These are phyloP conservation scores for Leishmania tropica DNA, from an alignment of 208 protist genomes.

Conservation along the genomic window DNA sequence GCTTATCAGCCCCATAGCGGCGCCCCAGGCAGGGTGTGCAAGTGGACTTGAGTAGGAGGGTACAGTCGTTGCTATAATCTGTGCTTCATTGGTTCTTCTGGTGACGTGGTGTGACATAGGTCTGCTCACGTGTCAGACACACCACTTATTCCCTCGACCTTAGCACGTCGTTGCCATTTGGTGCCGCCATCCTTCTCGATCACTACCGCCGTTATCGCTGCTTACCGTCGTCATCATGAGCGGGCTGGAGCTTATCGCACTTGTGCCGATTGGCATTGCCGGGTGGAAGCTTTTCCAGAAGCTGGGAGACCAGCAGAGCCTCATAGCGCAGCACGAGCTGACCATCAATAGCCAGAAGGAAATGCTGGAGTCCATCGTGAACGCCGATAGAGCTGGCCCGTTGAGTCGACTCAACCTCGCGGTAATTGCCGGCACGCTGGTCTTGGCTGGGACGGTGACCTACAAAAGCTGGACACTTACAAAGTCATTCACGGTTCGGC, in stretches of 20 bases:
- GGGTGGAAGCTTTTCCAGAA: conserved; percentile 61
- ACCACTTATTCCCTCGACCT: not conserved
- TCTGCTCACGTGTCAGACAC: not conserved
- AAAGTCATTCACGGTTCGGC: conserved; percentile 15
- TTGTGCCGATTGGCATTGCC: conserved; percentile 59
- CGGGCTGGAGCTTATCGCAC: conserved; percentile 34
- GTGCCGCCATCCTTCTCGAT: not conserved
- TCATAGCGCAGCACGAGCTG: conserved; percentile 65
- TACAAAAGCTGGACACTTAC: conserved; percentile 31
- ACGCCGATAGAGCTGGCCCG: not conserved
- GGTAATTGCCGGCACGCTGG: conserved; percentile 24
- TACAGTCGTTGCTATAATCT: not conserved
- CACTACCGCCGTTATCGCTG: not conserved
- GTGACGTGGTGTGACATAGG: not conserved
- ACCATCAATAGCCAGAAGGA: conserved; percentile 66
- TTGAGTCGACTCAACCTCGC: conserved; percentile 16
- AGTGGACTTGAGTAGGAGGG: not conserved
- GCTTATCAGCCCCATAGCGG: too few relatives aligned
- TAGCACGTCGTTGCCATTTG: not conserved
- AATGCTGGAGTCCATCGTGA: conserved; percentile 49
- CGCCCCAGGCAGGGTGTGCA: not conserved
- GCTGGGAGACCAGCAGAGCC: conserved; percentile 50
- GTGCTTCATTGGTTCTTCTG: not conserved
- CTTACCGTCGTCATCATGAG: conserved; percentile 21
- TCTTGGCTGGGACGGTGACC: conserved; percentile 24